Conservation (phyloP, 2,329 filamentous ascomycete species). For the Chaetomium globosum region DNA sequence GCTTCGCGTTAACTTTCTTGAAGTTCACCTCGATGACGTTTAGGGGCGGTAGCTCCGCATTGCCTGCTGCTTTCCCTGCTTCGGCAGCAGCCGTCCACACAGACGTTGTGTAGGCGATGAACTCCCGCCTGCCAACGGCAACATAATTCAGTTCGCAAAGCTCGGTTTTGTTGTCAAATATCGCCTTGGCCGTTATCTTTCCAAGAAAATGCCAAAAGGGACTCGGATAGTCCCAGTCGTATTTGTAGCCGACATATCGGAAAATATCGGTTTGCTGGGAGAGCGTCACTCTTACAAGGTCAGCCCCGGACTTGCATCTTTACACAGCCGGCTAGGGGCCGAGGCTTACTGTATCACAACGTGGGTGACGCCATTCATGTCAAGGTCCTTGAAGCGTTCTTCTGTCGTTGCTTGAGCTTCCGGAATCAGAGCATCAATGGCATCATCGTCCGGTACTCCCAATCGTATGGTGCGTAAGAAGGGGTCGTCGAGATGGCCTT, state of each 20-base stretch:
- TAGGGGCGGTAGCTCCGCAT: too few species aligned
- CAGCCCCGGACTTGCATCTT: background rate
- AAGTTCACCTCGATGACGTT: too few species aligned
- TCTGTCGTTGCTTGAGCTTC: constrained; percentile 12
- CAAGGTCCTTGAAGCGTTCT: constrained; percentile 14
- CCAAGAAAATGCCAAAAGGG: constrained; percentile 26
- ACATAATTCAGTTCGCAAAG: too few species aligned
- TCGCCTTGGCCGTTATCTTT: too few species aligned
- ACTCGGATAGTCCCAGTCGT: constrained; percentile 17
- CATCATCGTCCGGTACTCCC: background rate
- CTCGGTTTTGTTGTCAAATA: too few species aligned
- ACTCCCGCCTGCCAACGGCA: too few species aligned
- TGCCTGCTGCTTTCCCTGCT: too few species aligned
- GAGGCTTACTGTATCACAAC: constrained; percentile 22
- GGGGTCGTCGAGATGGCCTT: background rate
- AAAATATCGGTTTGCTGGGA: constrained; percentile 17
- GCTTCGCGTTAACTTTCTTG: background rate
- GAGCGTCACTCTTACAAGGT: constrained; percentile 13
- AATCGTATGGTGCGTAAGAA: background rate
- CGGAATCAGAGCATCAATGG: constrained; percentile 17
- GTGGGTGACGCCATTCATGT: constrained; percentile 10
- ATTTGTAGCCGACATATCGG: constrained; percentile 19
- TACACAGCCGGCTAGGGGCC: background rate
- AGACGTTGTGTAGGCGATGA: too few species aligned
- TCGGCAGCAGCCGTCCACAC: too few species aligned